phyloP scores from a whole-genome alignment of 2,329 filamentous ascomycete species.

The Coniochaeta sp. region DNA sequence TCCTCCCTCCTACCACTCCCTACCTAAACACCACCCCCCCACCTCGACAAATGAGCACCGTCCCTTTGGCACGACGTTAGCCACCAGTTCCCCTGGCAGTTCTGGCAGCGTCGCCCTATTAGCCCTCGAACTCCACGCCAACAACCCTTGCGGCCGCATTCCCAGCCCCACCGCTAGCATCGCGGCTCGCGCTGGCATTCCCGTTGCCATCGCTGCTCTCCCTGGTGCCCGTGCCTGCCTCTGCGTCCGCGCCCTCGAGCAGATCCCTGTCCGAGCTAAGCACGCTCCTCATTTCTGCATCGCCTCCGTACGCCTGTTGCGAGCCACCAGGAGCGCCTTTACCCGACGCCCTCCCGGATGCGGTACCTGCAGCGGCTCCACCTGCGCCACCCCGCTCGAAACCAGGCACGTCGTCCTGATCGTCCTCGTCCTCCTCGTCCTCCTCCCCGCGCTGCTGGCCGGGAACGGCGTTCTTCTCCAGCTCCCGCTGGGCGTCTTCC shows the following conservation, averaged over 20 bases:
- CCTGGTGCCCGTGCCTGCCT: conserved; percentile 40
- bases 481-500: conserved; percentile 89
- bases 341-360: not conserved
- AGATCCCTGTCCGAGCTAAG: conserved; percentile 62
- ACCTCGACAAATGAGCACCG: conserved; percentile 4
- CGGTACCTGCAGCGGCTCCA: not conserved
- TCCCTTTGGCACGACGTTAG: not conserved
- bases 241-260: conserved; percentile 66
- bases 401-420: conserved; percentile 9
- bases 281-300: conserved; percentile 56
- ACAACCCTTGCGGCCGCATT: conserved; percentile 13
- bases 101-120: conserved; percentile 6
- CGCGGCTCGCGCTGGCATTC: conserved; percentile 6
- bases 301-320: conserved; percentile 36
- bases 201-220: not conserved
- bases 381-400: conserved; percentile 3
- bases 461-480: conserved; percentile 73
- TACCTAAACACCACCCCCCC: conserved; percentile 13
- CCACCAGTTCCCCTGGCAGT: not conserved
- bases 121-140: conserved; percentile 19
- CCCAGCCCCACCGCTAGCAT: conserved; percentile 20
- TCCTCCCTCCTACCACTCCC: conserved; percentile 1
- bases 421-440: conserved; percentile 58
- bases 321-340: conserved; percentile 13
- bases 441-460: conserved; percentile 33